phyloP scores from a whole-genome alignment of 2,329 filamentous ascomycete genomes.

The Stagonosporopsis rhizophila region DNA sequence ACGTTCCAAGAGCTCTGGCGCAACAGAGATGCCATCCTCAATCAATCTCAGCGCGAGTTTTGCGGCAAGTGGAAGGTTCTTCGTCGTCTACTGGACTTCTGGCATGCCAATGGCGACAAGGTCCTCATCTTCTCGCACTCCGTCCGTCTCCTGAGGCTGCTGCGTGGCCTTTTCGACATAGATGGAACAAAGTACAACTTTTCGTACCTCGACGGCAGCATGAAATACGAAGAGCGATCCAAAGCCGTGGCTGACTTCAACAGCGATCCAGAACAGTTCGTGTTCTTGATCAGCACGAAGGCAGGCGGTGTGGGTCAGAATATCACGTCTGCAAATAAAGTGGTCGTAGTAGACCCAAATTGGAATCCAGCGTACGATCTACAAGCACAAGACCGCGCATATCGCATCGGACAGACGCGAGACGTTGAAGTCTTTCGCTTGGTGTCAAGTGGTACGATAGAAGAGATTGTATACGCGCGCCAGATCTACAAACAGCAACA shows the following conservation, averaged over 20 bases:
- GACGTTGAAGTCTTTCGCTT: slow-evolving; percentile 96
- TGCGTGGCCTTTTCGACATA: slow-evolving; percentile 83
- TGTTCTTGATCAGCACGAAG: slow-evolving; percentile 93
- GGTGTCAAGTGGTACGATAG: slow-evolving; percentile 88
- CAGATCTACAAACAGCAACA: slow-evolving; percentile 99
- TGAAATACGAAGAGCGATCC: slow-evolving; percentile 83
- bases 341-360: slow-evolving; percentile 95
- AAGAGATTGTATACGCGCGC: slow-evolving; percentile 95
- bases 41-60: slow-evolving; percentile 84
- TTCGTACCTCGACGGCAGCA: slow-evolving; percentile 85
- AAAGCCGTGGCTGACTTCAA: slow-evolving; percentile 91
- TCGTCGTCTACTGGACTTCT: slow-evolving; percentile 84
- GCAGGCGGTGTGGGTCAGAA: slow-evolving; percentile 94
- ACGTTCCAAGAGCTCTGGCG: slow-evolving; percentile 77
- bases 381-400: slow-evolving; percentile 94
- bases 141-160: slow-evolving; percentile 81
- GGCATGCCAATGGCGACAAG: slow-evolving; percentile 90
- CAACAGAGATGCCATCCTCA: slow-evolving; percentile 78
- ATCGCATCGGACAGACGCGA: slow-evolving; percentile 89
- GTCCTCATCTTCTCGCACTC: slow-evolving; percentile 95
- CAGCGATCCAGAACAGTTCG: slow-evolving; percentile 82
- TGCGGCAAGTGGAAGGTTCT: slow-evolving; percentile 98
- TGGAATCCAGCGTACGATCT: slow-evolving; percentile 97
- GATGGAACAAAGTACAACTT: slow-evolving; percentile 81
- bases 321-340: slow-evolving; percentile 97